Percentiles rank a stretch among this genome's conserved stretches.
Conservation (phyloP, 768 basidiomycete genomes). For the Termitomyces titanicus region DNA sequence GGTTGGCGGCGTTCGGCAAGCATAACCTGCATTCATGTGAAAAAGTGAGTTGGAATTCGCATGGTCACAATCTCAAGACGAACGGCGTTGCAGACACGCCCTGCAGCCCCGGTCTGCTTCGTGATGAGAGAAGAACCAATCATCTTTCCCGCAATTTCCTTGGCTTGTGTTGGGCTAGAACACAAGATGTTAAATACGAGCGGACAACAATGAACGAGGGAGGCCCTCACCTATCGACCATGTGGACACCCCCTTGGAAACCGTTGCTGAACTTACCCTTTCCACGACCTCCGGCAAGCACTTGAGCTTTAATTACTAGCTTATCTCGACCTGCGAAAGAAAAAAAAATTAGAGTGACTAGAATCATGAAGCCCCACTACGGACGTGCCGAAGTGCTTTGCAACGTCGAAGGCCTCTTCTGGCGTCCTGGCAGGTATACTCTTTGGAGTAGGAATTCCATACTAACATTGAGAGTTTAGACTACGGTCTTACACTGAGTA, state of each 20-base stretch:
- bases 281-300: conserved; percentile 96
- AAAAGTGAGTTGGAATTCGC: neutral
- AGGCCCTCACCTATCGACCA: conserved; percentile 70
- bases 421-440: conserved; percentile 84
- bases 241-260: conserved; percentile 95
- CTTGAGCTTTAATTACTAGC: conserved; percentile 98
- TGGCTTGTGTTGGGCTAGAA: conserved; percentile 78
- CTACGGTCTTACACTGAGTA: neutral
- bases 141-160: conserved; percentile 88
- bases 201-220: neutral
- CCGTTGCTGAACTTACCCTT: conserved; percentile 97
- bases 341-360: conserved; percentile 6
- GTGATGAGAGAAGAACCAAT: conserved; percentile 94
- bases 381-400: conserved; percentile 79
- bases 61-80: conserved; percentile 22
- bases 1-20: conserved; percentile 93
- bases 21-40: conserved; percentile 69
- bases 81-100: conserved; percentile 94
- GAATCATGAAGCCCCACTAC: conserved; percentile 1
- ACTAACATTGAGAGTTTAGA: conserved; percentile 43
- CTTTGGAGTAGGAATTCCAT: conserved; percentile 94
- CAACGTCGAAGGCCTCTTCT: conserved; percentile 86
- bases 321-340: conserved; percentile 54
- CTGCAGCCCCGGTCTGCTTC: conserved; percentile 93
- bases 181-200: neutral